These are phyloP conservation scores for Schizonepeta tenuifolia DNA, from an alignment of 257 asterid species.

Conservation along the genomic window DNA sequence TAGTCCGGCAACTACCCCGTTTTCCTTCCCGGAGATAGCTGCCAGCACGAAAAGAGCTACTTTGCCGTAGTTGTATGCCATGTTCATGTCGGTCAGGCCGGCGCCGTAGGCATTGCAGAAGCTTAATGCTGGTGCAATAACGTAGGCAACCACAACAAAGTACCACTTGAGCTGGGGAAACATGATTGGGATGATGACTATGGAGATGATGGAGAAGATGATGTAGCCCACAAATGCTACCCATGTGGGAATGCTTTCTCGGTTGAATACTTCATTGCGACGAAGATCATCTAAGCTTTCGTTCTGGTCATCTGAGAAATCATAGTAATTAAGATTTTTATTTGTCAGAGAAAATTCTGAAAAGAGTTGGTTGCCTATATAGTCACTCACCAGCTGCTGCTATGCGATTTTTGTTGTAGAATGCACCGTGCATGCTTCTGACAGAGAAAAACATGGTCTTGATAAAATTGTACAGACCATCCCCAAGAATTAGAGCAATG, in stretches of 20 bases:
- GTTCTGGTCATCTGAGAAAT: conserved; percentile 32
- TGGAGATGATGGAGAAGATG: conserved; percentile 43
- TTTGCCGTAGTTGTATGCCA: conserved; percentile 45
- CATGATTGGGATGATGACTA: conserved; percentile 56
- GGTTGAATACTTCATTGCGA: conserved; percentile 32
- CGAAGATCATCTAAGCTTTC: conserved; percentile 36
- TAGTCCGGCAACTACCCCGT: conserved; percentile 48
- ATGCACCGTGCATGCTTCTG: conserved; percentile 40
- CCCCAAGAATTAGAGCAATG: conserved; percentile 83
- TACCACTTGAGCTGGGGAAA: conserved; percentile 68
- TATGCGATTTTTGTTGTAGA: conserved; percentile 40
- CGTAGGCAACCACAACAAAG: conserved; percentile 49
- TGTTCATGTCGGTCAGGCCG: conserved; percentile 44
- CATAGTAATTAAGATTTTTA: too few species aligned
- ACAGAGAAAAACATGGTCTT: conserved; percentile 60
- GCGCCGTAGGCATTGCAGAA: conserved; percentile 60
- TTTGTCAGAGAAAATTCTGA: too few species aligned
- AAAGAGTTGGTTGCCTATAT: too few species aligned
- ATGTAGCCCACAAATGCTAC: conserved; percentile 33
- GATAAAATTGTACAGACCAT: conserved; percentile 80
- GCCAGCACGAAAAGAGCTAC: conserved; percentile 40
- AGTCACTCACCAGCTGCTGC: conserved; percentile 33
- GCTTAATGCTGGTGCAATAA: conserved; percentile 59
- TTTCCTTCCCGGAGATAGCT: conserved; percentile 33
- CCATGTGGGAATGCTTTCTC: conserved; percentile 37